Evolutionary conservation across 805 yeast genomes (phyloP), one percentile per base, ranked within the genome.

Genomic region (Grigorovia yakushimaensis): DNA sequence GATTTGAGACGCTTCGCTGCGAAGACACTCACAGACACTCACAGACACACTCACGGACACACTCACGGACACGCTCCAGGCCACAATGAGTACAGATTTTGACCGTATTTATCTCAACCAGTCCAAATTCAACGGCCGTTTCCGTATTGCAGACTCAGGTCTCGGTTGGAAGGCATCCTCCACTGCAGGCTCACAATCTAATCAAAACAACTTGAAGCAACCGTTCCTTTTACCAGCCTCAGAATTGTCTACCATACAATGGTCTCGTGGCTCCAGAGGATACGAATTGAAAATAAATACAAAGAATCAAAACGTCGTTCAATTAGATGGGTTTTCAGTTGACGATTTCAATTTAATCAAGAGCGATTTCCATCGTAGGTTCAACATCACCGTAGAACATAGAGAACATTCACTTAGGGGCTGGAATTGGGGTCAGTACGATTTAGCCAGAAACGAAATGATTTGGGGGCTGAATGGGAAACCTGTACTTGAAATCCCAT

Each of bases 341-440:
- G 88, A 82, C 50, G 96, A 91, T 61, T 83, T 86, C 59, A 79
- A 80, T 50, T 74, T 83, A 50, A 71, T 93, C 59, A 91, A 89
- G 65, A 84, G 78, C 60, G 95, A 89, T 54, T 72, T 93, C 55
- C 88, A 84, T 60, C 73, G 88, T 55, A 77, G 84, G 59, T 87
- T 88, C 66, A 73, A 72, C 47, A 71, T 86, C 40, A 77, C 77
- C 47, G 73, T 93, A 49, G 98, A 93, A 57, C 82, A 77, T 52
- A 79, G 75, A 58, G 98, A 91, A 58, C 98, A 93, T 67, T 84
- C 96, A 4, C 71, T 93, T 54, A 79, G 96, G 69, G 99, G 99
- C 30, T 93, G 98, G 98, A 93, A 93, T 67, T 93, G 98, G 98
- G 99, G 99, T 47, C 81, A 83, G 53, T 74, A 91, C 15, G 96